phyloP scores from a whole-genome alignment of 2,329 filamentous ascomycete species.

The Penicillium nordicum region DNA sequence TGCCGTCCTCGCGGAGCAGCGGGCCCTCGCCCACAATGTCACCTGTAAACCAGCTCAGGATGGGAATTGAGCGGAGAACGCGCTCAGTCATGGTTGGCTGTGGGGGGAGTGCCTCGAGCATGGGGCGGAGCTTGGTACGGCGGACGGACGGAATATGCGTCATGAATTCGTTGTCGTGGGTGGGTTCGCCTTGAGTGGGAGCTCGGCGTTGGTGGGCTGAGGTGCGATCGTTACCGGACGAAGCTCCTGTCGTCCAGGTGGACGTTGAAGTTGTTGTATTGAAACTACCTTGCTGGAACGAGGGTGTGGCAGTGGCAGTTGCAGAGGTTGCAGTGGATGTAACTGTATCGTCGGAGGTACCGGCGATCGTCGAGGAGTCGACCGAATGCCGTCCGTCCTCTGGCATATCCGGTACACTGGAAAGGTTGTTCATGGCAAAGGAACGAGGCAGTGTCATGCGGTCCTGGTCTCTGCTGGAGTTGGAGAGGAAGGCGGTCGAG shows the following conservation, averaged over 20 bases:
- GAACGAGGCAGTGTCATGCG: constrained; percentile 41
- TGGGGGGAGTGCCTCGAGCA: constrained; percentile 67
- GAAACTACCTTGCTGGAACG: background rate
- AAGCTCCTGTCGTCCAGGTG: constrained; percentile 15
- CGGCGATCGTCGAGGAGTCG: constrained; percentile 39
- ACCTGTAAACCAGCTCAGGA: constrained; percentile 68
- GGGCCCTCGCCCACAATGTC: constrained; percentile 49
- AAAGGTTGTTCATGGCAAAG: constrained; percentile 39
- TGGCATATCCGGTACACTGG: constrained; percentile 25
- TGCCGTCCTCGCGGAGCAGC: constrained; percentile 44
- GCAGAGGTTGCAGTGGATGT: constrained; percentile 23
- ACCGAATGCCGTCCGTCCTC: constrained; percentile 33
- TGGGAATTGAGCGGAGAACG: constrained; percentile 62
- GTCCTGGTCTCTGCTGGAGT: constrained; percentile 27
- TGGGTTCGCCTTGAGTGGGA: constrained; percentile 23
- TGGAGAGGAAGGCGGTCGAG: constrained; percentile 34
- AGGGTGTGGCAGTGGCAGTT: constrained; percentile 18
- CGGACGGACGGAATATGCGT: constrained; percentile 65
- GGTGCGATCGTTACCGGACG: constrained; percentile 11
- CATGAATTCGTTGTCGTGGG: constrained; percentile 47
- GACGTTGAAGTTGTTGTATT: background rate
- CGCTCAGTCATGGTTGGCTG: constrained; percentile 64
- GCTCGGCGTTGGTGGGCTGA: constrained; percentile 30
- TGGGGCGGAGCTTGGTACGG: constrained; percentile 62
- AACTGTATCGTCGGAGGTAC: constrained; percentile 41